Conservation (phyloP, 2,329 filamentous ascomycete genomes). For the Periconia macrospinosa region DNA sequence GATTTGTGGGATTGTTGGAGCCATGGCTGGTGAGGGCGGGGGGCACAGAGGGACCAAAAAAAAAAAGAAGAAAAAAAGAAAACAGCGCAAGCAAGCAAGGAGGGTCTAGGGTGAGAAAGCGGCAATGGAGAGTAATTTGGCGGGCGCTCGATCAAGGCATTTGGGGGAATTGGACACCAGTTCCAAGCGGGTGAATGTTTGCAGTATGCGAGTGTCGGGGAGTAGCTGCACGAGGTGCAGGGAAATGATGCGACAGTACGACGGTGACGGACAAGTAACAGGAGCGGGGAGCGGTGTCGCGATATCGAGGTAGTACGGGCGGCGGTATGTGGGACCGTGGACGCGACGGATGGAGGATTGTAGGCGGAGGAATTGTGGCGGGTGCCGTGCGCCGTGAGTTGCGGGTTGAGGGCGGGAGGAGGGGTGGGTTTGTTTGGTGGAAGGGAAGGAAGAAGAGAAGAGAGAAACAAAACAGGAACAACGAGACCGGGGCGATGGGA, state of each 20-base stretch:
- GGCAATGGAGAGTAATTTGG: no score
- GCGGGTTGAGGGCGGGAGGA: neutral
- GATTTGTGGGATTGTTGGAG: constrained; percentile 29
- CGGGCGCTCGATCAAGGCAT: constrained; percentile 34
- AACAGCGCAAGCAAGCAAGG: constrained; percentile 12
- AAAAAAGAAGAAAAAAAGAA: constrained; percentile 28
- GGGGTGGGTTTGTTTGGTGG: no score
- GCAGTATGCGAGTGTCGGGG: constrained; percentile 23
- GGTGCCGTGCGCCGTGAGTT: neutral
- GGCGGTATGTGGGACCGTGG: constrained; percentile 11
- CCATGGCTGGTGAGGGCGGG: constrained; percentile 30
- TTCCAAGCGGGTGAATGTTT: constrained; percentile 15
- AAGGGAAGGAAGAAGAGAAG: neutral
- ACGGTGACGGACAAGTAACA: constrained; percentile 24
- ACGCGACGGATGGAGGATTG: constrained; percentile 10
- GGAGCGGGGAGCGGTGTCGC: constrained; percentile 3
- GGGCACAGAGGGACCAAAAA: constrained; percentile 35
- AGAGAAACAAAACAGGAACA: neutral
- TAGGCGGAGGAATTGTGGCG: neutral
- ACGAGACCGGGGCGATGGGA: neutral
- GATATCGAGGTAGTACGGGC: constrained; percentile 25
- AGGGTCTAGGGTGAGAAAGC: constrained; percentile 23
- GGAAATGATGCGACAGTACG: constrained; percentile 24
- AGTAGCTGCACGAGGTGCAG: constrained; percentile 10
- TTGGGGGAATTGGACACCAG: constrained; percentile 33